A percentile compares a stretch with the other conserved stretches of the same genome.
These are phyloP conservation scores for Gastrolobium villosum DNA, from an alignment of 306 rosid genomes.

Conservation along the genomic window DNA sequence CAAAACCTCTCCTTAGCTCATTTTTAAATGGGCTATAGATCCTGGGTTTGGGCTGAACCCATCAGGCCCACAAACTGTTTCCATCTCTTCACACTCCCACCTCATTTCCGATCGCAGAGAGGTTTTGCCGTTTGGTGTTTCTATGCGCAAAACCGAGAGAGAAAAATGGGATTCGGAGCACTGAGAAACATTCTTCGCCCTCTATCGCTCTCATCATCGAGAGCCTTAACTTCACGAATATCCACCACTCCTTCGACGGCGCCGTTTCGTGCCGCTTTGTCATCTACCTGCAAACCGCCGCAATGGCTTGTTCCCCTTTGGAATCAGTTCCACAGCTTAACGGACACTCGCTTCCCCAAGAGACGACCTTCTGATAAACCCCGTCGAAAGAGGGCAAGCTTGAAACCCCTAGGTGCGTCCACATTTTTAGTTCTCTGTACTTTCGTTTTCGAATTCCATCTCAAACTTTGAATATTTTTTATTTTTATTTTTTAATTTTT, in stretches of 20 bases:
- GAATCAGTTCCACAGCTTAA: conserved; percentile 76
- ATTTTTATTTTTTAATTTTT: background rate
- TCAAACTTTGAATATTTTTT: background rate
- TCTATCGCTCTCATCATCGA: conserved; percentile 47
- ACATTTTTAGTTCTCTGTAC: background rate
- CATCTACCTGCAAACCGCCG: conserved; percentile 41
- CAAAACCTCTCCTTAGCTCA: too few species aligned
- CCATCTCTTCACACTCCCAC: too few species aligned
- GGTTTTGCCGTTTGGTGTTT: too few species aligned
- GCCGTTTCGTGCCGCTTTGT: conserved; percentile 44
- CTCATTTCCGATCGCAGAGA: too few species aligned
- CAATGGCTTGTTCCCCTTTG: conserved; percentile 61
- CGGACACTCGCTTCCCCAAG: conserved; percentile 86
- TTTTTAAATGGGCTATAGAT: too few species aligned
- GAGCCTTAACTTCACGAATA: conserved; percentile 43
- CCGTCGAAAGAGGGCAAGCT: conserved; percentile 78
- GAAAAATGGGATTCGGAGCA: conserved; percentile 71
- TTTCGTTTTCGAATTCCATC: conserved; percentile 18
- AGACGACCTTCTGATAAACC: conserved; percentile 75
- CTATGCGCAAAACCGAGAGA: background rate
- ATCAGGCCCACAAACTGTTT: too few species aligned
- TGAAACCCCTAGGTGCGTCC: conserved; percentile 76
- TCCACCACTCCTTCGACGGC: background rate
- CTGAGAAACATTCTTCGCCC: conserved; percentile 67
- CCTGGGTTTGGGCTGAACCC: too few species aligned